Evolutionary conservation across 352 stramenopile species (phyloP).

Genomic region (Phytopythium litorale): DNA sequence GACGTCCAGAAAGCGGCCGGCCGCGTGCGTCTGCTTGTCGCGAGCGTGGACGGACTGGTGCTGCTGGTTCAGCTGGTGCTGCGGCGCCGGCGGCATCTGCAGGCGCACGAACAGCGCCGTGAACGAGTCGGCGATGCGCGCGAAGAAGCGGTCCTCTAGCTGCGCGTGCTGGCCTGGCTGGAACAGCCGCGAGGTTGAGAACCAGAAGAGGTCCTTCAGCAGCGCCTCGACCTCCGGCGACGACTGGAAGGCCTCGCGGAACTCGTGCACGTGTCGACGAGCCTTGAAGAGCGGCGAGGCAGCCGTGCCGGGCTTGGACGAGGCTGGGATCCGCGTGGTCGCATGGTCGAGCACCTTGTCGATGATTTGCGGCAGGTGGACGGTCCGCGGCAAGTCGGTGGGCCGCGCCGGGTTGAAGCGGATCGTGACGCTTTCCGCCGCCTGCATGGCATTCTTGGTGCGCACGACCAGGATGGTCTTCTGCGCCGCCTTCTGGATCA

Average conservation of each 20-base stretch:
- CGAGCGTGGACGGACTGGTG: slow-evolving; percentile 6
- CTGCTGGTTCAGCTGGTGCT: background rate
- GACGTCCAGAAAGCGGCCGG: slow-evolving; percentile 41
- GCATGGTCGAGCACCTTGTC: slow-evolving; percentile 46
- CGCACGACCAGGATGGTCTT: slow-evolving; percentile 74
- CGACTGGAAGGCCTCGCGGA: slow-evolving; percentile 39
- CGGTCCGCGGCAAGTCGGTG: slow-evolving; percentile 47
- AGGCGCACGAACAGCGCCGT: slow-evolving; percentile 57
- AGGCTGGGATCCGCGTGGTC: background rate
- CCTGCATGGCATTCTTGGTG: slow-evolving; percentile 65
- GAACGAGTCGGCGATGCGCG: slow-evolving; percentile 68
- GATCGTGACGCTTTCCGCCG: slow-evolving; percentile 60
- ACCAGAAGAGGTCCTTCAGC: slow-evolving; percentile 79
- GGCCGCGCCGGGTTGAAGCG: slow-evolving; percentile 39
- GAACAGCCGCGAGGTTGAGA: slow-evolving; percentile 56
- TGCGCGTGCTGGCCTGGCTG: slow-evolving; percentile 36
- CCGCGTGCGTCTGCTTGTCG: background rate
- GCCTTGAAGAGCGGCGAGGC: slow-evolving; percentile 20
- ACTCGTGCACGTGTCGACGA: slow-evolving; percentile 26
- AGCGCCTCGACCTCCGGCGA: slow-evolving; percentile 44
- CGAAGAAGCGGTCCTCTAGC: slow-evolving; percentile 43
- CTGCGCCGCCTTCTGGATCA: slow-evolving; percentile 66
- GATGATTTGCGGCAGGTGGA: slow-evolving; percentile 44
- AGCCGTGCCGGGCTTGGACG: background rate
- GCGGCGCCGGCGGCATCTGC: slow-evolving; percentile 42